phyloP scores from a whole-genome alignment of 23 red algal species.

The Gracilaria caudata region DNA sequence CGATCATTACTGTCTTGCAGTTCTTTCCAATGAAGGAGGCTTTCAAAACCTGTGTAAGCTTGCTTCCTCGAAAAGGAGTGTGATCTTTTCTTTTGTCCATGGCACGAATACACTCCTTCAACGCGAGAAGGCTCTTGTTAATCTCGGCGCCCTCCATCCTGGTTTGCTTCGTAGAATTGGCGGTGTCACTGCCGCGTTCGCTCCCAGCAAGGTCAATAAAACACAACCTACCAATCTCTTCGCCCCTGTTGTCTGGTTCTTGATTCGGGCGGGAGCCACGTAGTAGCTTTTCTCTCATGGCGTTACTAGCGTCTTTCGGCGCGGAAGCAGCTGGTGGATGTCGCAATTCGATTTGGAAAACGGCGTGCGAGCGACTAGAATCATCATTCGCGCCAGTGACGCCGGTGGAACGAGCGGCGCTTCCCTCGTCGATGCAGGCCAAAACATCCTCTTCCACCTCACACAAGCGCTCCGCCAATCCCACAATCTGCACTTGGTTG shows the following conservation, averaged over 20 bases:
- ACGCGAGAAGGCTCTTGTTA: conserved; percentile 92
- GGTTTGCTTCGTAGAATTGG: conserved; percentile 75
- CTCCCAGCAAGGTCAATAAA: conserved; percentile 97
- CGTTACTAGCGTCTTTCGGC: conserved; percentile 25
- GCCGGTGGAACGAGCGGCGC: conserved; percentile 68
- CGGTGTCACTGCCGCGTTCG: conserved; percentile 84
- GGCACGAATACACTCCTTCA: conserved; percentile 90
- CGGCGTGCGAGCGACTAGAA: conserved; percentile 88
- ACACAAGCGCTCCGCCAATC: conserved; percentile 69
- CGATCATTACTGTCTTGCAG: conserved; percentile 93
- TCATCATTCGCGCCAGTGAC: conserved; percentile 89
- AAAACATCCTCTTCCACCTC: conserved; percentile 69
- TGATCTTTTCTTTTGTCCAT: conserved; percentile 75
- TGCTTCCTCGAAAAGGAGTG: conserved; percentile 91
- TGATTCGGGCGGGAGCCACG: neutral
- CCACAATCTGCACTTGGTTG: conserved; percentile 73
- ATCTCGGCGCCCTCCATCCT: conserved; percentile 93
- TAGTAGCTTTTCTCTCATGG: conserved; percentile 41
- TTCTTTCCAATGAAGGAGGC: conserved; percentile 86
- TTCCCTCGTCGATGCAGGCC: conserved; percentile 51
- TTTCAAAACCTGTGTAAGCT: conserved; percentile 92
- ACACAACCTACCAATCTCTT: conserved; percentile 67
- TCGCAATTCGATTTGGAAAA: conserved; percentile 73
- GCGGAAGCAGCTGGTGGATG: conserved; percentile 16
- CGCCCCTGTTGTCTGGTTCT: conserved; percentile 17